phyloP scores from a whole-genome alignment of 257 asterid species.

The Leptodermis oblonga region DNA sequence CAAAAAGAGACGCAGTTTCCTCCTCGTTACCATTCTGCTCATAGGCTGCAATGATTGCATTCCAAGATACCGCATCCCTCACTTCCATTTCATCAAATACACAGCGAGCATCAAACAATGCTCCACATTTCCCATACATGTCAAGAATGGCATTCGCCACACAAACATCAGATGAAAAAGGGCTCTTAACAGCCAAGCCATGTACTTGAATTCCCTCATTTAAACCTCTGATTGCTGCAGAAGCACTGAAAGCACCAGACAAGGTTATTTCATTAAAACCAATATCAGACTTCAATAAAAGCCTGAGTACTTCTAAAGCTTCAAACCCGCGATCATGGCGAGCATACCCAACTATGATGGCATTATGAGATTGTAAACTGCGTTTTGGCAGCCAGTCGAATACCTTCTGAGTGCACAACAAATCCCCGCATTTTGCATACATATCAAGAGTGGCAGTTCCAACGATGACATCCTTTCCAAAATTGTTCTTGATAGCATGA shows the following conservation, averaged over 20 bases:
- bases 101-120: slow-evolving; percentile 51
- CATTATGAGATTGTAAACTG: slow-evolving; percentile 75
- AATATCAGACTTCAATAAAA: slow-evolving; percentile 45
- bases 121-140: slow-evolving; percentile 86
- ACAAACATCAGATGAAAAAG: slow-evolving; percentile 45
- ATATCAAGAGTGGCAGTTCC: slow-evolving; percentile 81
- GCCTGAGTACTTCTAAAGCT: slow-evolving; percentile 52
- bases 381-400: slow-evolving; percentile 50
- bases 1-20: slow-evolving; percentile 45
- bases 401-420: slow-evolving; percentile 52
- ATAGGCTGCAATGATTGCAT: slow-evolving; percentile 73
- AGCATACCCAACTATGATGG: slow-evolving; percentile 64
- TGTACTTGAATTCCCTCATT: slow-evolving; percentile 63
- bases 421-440: slow-evolving; percentile 66
- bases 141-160: slow-evolving; percentile 77
- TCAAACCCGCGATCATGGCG: slow-evolving; percentile 61
- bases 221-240: slow-evolving; percentile 55
- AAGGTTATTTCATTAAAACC: slow-evolving; percentile 77
- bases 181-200: slow-evolving; percentile 62
- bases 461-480: slow-evolving; percentile 60
- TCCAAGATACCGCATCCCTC: slow-evolving; percentile 89
- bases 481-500: slow-evolving; percentile 63
- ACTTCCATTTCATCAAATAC: slow-evolving; percentile 60
- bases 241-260: slow-evolving; percentile 72
- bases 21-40: slow-evolving; percentile 63